Evolutionary conservation across 495 filamentous ascomycete genomes (phyloP).

Genomic region (Neurospora sp.): DNA sequence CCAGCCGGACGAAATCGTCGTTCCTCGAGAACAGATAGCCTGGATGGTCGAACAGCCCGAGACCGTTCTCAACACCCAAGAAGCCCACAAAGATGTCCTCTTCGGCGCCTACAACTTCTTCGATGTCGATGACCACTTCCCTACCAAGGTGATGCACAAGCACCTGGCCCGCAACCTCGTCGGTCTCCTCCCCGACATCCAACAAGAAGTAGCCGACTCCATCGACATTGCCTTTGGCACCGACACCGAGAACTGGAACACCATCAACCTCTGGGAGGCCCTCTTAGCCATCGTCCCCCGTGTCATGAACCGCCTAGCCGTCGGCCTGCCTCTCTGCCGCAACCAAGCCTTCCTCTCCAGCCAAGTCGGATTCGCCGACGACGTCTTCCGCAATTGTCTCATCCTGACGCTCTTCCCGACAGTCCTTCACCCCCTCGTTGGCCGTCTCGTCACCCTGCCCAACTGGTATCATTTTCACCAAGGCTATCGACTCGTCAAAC

Average conservation of each 20-base stretch:
- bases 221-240: constrained; percentile 21
- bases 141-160: constrained; percentile 24
- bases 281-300: constrained; percentile 22
- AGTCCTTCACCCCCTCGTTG: constrained; percentile 25
- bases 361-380: constrained; percentile 25
- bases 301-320: constrained; percentile 24
- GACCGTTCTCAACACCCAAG: constrained; percentile 18
- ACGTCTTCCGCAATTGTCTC: constrained; percentile 23
- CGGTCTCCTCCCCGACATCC: constrained; percentile 21
- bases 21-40: constrained; percentile 22
- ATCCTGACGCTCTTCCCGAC: constrained; percentile 26
- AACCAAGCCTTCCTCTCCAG: constrained; percentile 19
- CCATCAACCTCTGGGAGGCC: constrained; percentile 25
- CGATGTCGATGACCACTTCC: constrained; percentile 19
- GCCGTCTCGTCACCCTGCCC: constrained; percentile 13
- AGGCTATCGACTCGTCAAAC: constrained; percentile 11
- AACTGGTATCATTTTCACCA: constrained; percentile 24
- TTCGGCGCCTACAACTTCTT: constrained; percentile 26
- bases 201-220: constrained; percentile 21
- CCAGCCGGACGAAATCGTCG: constrained; percentile 24
- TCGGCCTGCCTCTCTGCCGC: constrained; percentile 17
- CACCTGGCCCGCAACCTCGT: constrained; percentile 24
- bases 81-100: constrained; percentile 22
- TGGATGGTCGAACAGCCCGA: constrained; percentile 31
- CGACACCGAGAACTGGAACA: constrained; percentile 24